Evolutionary conservation across 1,284 basidiomycete genomes (phyloP).

Genomic region (Volvariella volvacea): DNA sequence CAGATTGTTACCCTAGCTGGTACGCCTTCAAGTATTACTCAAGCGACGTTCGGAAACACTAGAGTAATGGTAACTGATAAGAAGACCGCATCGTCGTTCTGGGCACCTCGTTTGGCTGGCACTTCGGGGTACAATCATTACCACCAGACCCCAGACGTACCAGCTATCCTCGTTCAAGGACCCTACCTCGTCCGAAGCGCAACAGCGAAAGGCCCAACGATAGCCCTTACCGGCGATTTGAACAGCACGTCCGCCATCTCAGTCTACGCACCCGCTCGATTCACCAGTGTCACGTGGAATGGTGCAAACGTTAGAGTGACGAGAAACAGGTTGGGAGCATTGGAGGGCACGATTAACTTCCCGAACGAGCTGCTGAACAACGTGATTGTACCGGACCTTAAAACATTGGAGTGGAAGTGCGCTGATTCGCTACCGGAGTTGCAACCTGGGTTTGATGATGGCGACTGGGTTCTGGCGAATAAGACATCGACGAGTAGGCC

Average conservation of each 20-base stretch:
- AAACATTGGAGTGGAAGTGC: conserved; percentile 30
- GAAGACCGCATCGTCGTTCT: conserved; percentile 32
- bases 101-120: conserved; percentile 25
- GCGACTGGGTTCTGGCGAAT: conserved; percentile 33
- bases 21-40: no score
- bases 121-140: conserved; percentile 18
- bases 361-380: conserved; percentile 13
- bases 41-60: no score
- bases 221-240: conserved; percentile 34
- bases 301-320: conserved; percentile 21
- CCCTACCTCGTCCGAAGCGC: conserved; percentile 41
- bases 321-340: conserved; percentile 19
- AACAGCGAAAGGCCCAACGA: conserved; percentile 20
- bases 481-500: conserved; percentile 36
- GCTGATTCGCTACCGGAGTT: conserved; percentile 38
- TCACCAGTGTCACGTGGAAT: conserved; percentile 38
- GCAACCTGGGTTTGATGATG: conserved; percentile 28
- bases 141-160: conserved; percentile 22
- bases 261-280: conserved; percentile 27
- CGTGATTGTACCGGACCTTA: conserved; percentile 23
- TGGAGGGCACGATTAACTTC: conserved; percentile 22
- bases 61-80: conserved; percentile 33
- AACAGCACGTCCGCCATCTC: conserved; percentile 34
- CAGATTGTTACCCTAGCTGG: no score
- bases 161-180: conserved; percentile 35